Percentiles rank a stretch among this genome's conserved stretches.
phyloP scores from a whole-genome alignment of 75 land plant species.

The Ceratopteris richardii region DNA sequence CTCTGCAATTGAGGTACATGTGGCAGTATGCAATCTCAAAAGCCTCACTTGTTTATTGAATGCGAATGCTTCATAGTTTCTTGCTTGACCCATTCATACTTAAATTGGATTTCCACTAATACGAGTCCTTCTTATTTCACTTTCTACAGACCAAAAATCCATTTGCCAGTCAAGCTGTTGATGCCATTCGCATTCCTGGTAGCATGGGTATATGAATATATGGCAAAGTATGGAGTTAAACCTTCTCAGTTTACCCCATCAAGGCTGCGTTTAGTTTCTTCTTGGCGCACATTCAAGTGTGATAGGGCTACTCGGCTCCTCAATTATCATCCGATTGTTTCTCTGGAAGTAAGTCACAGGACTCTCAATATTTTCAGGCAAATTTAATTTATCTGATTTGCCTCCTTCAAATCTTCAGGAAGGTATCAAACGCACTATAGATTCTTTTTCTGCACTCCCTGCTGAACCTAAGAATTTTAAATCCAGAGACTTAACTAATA shows the following conservation, averaged over 20 bases:
- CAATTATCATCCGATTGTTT: conserved; percentile 66
- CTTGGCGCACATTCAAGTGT: conserved; percentile 65
- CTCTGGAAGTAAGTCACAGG: conserved; percentile 48
- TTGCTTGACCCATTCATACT: too few relatives aligned
- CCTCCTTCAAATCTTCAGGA: conserved; percentile 48
- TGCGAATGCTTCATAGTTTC: too few relatives aligned
- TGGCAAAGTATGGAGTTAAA: conserved; percentile 62
- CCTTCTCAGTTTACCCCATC: conserved; percentile 80
- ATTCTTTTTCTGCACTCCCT: conserved; percentile 57
- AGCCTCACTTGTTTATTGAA: too few relatives aligned
- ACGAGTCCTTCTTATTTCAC: too few relatives aligned
- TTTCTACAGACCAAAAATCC: conserved; percentile 55
- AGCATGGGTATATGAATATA: conserved; percentile 47
- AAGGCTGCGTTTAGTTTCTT: conserved; percentile 59
- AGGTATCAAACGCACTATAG: conserved; percentile 60
- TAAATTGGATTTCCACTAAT: too few relatives aligned
- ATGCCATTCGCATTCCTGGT: conserved; percentile 76
- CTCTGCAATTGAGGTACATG: background rate
- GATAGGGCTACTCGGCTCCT: conserved; percentile 65
- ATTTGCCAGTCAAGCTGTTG: conserved; percentile 54
- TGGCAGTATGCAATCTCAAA: too few relatives aligned
- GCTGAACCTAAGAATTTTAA: conserved; percentile 27
- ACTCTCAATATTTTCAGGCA: too few relatives aligned
- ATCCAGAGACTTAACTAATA: conserved; percentile 14
- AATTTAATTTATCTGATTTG: too few relatives aligned